Evolutionary conservation across 2,329 filamentous ascomycete genomes (phyloP), one percentile per base, ranked within the genome.

Genomic region (Fusarium citri): DNA sequence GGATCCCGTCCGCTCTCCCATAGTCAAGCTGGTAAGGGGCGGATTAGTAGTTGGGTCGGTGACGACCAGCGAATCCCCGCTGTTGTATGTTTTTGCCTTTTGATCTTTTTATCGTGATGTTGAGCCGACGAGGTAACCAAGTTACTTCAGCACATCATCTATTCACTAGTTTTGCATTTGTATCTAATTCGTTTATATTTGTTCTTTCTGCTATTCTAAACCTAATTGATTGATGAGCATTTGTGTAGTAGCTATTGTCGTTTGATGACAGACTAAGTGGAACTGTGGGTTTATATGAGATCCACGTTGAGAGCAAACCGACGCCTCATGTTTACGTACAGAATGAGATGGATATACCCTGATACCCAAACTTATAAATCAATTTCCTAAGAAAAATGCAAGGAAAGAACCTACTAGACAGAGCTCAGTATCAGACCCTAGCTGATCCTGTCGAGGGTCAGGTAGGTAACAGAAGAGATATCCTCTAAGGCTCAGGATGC

Each of bases 41-140:
- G 26, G 51, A 54, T 54, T 54, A 54, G 51, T 54, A 54, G 51
- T 54, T 54, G 51, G 51, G 51, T 54, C 51, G 51, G 51, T 54
- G 51, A 54, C 51, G 51, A 53, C 50, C 37, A 53, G 50, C 50
- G 50, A 53, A 53, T 53, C 50, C 34, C 34, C 34, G 34, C 34
- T 37, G 34, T 55, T 18, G 22, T 34, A 14, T 11, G 16, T 55
- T 55, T 45, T 55, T 45, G 25, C 6, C 8, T 7, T 26, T n/a
- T 37, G 4, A 10, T 37, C 3, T 15, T 23, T 37, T 20, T 26
- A 16, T 53, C 23, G 4, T 28, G 16, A 30, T n/a, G 8, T n/a
- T 8, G 4, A 23, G 15, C 10, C 4, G 8, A 8, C 12, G 23
- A 26, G 20, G 43, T 8, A 26, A 18, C 12, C 4, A 11, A 25